These are phyloP conservation scores for peach (Prunus persica) DNA, from an alignment of 306 rosid species.

Conservation along the genomic window Prunus_persica_NCBIv2 NC_034014.1:29955001-29955500, in stretches of 20 bases:
- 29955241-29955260: slow-evolving; percentile 88
- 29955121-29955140: slow-evolving; percentile 98
- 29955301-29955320: slow-evolving; percentile 84
- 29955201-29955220: slow-evolving; percentile 85
- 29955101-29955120: slow-evolving; percentile 57
- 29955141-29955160: slow-evolving; percentile 94
- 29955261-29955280: slow-evolving; percentile 97
- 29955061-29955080: not conserved
- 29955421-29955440: slow-evolving; percentile 30
- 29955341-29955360: slow-evolving; percentile 68
- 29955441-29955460: not conserved
- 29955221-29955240: slow-evolving; percentile 99
- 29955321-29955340: slow-evolving; percentile 89
- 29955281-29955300: slow-evolving; percentile 91
- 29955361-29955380: slow-evolving; percentile 54
- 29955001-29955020: slow-evolving; percentile 98
- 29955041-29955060: slow-evolving; percentile 22
- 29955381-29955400: slow-evolving; percentile 91
- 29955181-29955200: slow-evolving; percentile 97
- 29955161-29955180: slow-evolving; percentile 90
- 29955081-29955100: slow-evolving; percentile 14
- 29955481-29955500: not conserved
- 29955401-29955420: slow-evolving; percentile 97
- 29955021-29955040: slow-evolving; percentile 76
- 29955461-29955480: not conserved